A percentile compares a stretch with the other conserved stretches of the same genome.
Evolutionary conservation across 2,329 filamentous ascomycete species (phyloP).

Genomic region (Aquanectria penicillioides): DNA sequence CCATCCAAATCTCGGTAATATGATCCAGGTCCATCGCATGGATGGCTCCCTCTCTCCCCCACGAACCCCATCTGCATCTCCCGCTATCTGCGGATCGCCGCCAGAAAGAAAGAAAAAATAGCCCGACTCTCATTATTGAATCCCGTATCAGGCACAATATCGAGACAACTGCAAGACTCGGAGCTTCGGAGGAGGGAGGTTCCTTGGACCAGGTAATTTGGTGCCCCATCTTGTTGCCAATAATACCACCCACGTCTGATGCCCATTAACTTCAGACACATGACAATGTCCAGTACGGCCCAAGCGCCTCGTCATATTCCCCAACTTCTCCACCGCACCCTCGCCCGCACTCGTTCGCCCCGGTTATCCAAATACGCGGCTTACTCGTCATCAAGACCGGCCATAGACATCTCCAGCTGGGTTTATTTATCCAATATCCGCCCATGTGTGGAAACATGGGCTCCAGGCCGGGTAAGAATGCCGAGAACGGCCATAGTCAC

Average conservation of each 20-base stretch:
- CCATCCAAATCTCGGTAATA: conserved; percentile 29
- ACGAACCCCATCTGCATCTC: background rate
- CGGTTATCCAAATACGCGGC: conserved; percentile 4
- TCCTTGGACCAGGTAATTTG: background rate
- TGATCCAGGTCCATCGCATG: conserved; percentile 8
- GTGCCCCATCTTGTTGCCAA: background rate
- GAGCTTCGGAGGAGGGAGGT: no score
- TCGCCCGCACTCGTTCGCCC: conserved; percentile 12
- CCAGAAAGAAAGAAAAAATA: background rate
- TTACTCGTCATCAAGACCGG: background rate
- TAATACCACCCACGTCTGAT: conserved; percentile 1
- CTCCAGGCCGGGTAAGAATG: background rate
- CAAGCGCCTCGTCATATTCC: conserved; percentile 18
- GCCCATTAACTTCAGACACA: conserved; percentile 10
- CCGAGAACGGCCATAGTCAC: background rate
- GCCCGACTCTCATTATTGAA: background rate
- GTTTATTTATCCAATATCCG: no score
- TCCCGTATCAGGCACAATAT: conserved; percentile 1
- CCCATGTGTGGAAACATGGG: no score
- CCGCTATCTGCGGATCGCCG: conserved; percentile 14
- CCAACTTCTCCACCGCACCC: conserved; percentile 19
- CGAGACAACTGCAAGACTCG: background rate
- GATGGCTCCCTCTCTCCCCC: conserved; percentile 8
- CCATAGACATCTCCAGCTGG: background rate
- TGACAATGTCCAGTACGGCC: background rate